phyloP scores from a whole-genome alignment of 2,329 filamentous ascomycete species.

The Lasiodiplodia hormozganensis region DNA sequence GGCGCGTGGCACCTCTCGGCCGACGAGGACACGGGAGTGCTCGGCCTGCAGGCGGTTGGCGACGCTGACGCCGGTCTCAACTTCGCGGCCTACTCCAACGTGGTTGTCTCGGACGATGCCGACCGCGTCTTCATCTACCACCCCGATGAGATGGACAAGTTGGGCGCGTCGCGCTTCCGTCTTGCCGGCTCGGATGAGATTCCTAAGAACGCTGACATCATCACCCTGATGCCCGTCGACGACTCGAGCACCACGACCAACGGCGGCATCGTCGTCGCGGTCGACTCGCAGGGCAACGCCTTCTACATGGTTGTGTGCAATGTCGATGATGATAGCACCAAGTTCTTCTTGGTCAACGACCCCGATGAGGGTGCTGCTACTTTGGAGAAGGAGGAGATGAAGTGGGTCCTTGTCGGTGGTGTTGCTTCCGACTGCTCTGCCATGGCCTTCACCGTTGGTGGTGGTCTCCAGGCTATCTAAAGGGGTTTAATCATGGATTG shows the following conservation, averaged over 20 bases:
- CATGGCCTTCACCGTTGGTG: background rate
- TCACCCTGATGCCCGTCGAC: conserved; percentile 2
- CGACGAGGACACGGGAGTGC: background rate
- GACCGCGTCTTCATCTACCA: conserved; percentile 20
- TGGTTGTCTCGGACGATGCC: conserved; percentile 6
- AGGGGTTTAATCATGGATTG: background rate
- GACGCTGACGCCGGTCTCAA: conserved; percentile 1
- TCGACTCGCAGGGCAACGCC: conserved; percentile 9
- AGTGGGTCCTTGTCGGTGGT: background rate
- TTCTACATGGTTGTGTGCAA: conserved; percentile 15
- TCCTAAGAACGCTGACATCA: conserved; percentile 9
- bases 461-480: background rate
- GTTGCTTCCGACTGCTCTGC: conserved; percentile 2
- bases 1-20: conserved; percentile 13
- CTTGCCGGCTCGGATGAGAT: background rate
- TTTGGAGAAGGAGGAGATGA: conserved; percentile 1
- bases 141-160: background rate
- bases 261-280: conserved; percentile 5
- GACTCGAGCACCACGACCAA: background rate
- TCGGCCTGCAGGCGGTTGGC: background rate
- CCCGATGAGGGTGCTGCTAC: background rate
- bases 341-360: conserved; percentile 6
- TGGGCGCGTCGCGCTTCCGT: conserved; percentile 15
- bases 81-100: conserved; percentile 15
- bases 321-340: background rate